Evolutionary conservation across 306 rosid species (phyloP).

Genomic region (Psophocarpus tetragonolobus): DNA sequence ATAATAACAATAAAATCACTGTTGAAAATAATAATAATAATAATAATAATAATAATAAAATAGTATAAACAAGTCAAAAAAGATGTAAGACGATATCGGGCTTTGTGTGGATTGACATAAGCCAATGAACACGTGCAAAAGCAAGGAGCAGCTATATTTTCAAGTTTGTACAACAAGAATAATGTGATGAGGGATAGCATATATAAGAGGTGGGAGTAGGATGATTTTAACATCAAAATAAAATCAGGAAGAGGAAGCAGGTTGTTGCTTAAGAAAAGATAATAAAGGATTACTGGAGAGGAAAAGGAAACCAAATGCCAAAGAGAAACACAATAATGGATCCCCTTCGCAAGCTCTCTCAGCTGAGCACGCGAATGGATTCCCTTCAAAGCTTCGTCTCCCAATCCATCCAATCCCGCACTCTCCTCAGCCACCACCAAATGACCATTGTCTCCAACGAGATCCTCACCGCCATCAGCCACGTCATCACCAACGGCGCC

Average conservation of each 20-base stretch:
- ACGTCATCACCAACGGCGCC: conserved; percentile 53
- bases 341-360: conserved; percentile 53
- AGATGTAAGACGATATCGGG: not conserved
- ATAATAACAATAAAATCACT: not conserved
- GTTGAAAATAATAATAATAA: too few relatives aligned
- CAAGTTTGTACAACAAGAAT: not conserved
- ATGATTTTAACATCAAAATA: too few relatives aligned
- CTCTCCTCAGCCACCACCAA: conserved; percentile 40
- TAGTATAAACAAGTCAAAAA: not conserved
- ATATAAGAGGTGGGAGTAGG: too few relatives aligned
- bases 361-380: conserved; percentile 53
- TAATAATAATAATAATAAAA: not conserved
- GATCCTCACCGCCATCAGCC: conserved; percentile 53
- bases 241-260: too few relatives aligned
- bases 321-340: too few relatives aligned
- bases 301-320: too few relatives aligned
- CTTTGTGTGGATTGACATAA: not conserved
- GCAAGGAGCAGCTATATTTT: not conserved
- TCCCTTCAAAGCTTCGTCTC: conserved; percentile 52
- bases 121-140: not conserved
- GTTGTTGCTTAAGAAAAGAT: too few relatives aligned
- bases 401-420: conserved; percentile 41
- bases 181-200: not conserved
- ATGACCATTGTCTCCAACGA: conserved; percentile 51
- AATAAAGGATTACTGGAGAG: too few relatives aligned